Conservation (phyloP, 352 stramenopile genomes). For the Globisporangium canariense region DNA sequence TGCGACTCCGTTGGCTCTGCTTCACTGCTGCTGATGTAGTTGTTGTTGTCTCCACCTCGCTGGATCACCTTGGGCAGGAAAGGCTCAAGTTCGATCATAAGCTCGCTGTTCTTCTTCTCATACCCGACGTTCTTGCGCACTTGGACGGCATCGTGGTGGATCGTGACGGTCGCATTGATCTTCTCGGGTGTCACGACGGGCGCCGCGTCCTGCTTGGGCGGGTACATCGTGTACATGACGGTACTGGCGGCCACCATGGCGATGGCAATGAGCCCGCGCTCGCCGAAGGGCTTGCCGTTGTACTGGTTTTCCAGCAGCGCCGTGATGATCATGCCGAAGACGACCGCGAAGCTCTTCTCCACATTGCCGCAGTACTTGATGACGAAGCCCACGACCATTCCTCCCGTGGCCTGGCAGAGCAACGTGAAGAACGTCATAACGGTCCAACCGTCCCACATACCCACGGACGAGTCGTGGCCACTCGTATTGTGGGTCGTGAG, state of each 20-base stretch:
- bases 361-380: slow-evolving; percentile 86
- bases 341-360: slow-evolving; percentile 81
- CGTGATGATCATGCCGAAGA: slow-evolving; percentile 78
- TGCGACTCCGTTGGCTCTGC: neutral
- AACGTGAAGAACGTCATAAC: slow-evolving; percentile 58
- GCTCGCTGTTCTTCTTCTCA: slow-evolving; percentile 39
- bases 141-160: slow-evolving; percentile 6
- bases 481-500: slow-evolving; percentile 12
- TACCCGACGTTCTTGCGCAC: slow-evolving; percentile 14
- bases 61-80: slow-evolving; percentile 25
- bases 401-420: slow-evolving; percentile 64
- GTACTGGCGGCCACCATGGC: slow-evolving; percentile 59
- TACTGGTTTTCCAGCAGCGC: slow-evolving; percentile 62
- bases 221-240: slow-evolving; percentile 71
- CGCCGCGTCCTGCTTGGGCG: slow-evolving; percentile 32
- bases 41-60: too few species aligned
- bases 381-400: slow-evolving; percentile 76
- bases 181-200: slow-evolving; percentile 13
- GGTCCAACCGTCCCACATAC: slow-evolving; percentile 75
- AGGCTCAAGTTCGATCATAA: slow-evolving; percentile 33
- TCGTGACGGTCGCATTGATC: slow-evolving; percentile 16
- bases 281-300: slow-evolving; percentile 70
- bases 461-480: slow-evolving; percentile 4
- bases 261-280: slow-evolving; percentile 52
- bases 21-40: neutral